phyloP scores from a whole-genome alignment of 306 rosid genomes.

The Begonia fuchsioides region DNA sequence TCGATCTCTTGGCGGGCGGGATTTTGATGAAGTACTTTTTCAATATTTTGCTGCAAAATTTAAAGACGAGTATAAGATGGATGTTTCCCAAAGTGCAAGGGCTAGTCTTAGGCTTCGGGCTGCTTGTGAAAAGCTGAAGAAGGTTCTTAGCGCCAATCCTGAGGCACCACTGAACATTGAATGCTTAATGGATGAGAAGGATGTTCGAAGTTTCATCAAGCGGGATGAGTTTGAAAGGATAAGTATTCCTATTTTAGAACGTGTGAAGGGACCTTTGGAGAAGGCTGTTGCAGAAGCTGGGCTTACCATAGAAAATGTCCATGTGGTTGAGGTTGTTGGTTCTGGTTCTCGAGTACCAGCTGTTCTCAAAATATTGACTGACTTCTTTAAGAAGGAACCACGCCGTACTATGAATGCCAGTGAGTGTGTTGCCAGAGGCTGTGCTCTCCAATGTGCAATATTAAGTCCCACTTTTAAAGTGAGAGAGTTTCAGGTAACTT shows the following conservation, averaged over 20 bases:
- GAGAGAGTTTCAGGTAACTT: slow-evolving; percentile 73
- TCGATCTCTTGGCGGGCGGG: slow-evolving; percentile 85
- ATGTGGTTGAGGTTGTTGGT: slow-evolving; percentile 84
- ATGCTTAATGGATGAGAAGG: slow-evolving; percentile 94
- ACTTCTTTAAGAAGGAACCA: slow-evolving; percentile 84
- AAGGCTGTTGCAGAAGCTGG: slow-evolving; percentile 79
- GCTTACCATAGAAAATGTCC: slow-evolving; percentile 53
- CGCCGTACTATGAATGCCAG: slow-evolving; percentile 96
- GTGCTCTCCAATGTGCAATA: slow-evolving; percentile 92
- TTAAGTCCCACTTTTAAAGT: slow-evolving; percentile 96
- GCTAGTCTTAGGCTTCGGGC: slow-evolving; percentile 75
- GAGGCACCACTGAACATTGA: slow-evolving; percentile 84
- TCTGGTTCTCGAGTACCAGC: slow-evolving; percentile 94
- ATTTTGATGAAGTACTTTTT: slow-evolving; percentile 76
- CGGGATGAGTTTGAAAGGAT: slow-evolving; percentile 88
- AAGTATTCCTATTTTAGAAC: slow-evolving; percentile 69
- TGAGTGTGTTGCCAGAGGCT: slow-evolving; percentile 88
- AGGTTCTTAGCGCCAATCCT: slow-evolving; percentile 89
- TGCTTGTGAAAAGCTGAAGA: slow-evolving; percentile 88
- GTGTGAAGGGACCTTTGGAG: slow-evolving; percentile 77
- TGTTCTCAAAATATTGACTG: slow-evolving; percentile 59
- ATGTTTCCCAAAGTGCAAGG: slow-evolving; percentile 69
- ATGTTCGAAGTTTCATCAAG: slow-evolving; percentile 69
- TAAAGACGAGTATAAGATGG: slow-evolving; percentile 77
- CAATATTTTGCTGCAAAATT: slow-evolving; percentile 66